Conservation (phyloP, 2,329 filamentous ascomycete genomes). For the Teratosphaeria destructans region DNA sequence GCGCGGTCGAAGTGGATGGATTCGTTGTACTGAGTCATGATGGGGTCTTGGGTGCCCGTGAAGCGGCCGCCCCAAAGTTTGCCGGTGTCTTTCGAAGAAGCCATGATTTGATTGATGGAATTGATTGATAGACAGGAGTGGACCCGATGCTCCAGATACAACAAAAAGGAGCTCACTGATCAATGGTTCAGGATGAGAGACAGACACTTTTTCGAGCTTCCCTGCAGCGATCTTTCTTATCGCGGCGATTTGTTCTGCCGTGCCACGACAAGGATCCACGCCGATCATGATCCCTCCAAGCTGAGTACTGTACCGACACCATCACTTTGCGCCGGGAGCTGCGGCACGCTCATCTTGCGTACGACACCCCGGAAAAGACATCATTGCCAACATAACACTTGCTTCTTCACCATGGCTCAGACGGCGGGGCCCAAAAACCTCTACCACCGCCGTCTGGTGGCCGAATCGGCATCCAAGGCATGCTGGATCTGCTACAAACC, state of each 20-base stretch:
- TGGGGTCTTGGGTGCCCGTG: slow-evolving; percentile 65
- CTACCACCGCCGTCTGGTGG: slow-evolving; percentile 78
- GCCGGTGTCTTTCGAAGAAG: background rate
- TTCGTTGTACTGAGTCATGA: slow-evolving; percentile 80
- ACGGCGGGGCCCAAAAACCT: slow-evolving; percentile 44
- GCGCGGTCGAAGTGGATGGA: slow-evolving; percentile 68
- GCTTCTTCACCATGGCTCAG: background rate
- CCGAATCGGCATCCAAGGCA: slow-evolving; percentile 68
- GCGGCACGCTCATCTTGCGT: background rate
- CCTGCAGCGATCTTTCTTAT: background rate
- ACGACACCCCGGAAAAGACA: background rate
- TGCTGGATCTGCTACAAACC: slow-evolving; percentile 91
- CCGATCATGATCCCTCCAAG: background rate
- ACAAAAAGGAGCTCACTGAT: background rate
- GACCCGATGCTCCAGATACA: too few relatives aligned
- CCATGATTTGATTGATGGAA: background rate
- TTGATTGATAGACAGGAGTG: background rate
- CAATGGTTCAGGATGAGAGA: background rate
- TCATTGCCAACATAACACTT: background rate
- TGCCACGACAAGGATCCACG: background rate
- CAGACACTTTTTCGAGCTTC: background rate
- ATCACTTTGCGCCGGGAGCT: background rate
- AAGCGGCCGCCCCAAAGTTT: slow-evolving; percentile 55
- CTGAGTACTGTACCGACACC: background rate
- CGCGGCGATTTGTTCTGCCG: background rate